Evolutionary conservation across 2,329 filamentous ascomycete genomes (phyloP), one percentile per base, ranked within the genome.

Genomic region (Diaporthe aspalathi): DNA sequence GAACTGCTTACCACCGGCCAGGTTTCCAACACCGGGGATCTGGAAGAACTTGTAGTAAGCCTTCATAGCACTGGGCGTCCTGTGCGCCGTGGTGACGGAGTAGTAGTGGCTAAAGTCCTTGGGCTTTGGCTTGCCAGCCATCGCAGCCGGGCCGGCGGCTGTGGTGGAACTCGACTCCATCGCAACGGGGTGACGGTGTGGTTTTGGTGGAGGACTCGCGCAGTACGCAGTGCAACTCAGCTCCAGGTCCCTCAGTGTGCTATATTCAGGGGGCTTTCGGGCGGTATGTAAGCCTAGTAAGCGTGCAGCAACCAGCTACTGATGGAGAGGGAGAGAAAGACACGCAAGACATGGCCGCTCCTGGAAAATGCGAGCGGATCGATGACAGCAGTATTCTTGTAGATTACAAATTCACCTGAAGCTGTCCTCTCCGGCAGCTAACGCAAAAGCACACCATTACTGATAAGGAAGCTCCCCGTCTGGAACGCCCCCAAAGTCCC

Each of bases 21-120:
- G 77, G 75, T 92, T 91, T 40, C 83, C 85, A 72, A 91, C 88
- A n/a, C 87, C 87, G 0, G 89, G 89, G 66, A 90, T 89, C 75
- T 79, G 74, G 76, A 96, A 96, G 82, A 93, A 97, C 81, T 94
- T 94, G 85, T 97, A 97, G 80, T 95, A 94, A 47, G 87, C 65
- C 84, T 97, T 97, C 80, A 97, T 87, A 53, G 84, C 84, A 78
- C 91, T 96, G 8, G 88, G 84, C 8, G 84, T 76, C 11, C 94
- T 88, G 57, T 88, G 87, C 77, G 87, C 91, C 60, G 94, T 92
- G 54, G 90, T 86, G 70, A 89, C 85, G 1, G 93, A 95, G 76
- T 91, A 92, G 79, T 95, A 92, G 79, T 97, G 93, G 75, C 90
- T 92, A 73, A 97, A 85, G 80, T 97, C 92, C 75, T 90, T 83